These are phyloP conservation scores for Berkeleyomyces rouxiae DNA, from an alignment of 2,329 filamentous ascomycete genomes.

Conservation along the genomic window DNA sequence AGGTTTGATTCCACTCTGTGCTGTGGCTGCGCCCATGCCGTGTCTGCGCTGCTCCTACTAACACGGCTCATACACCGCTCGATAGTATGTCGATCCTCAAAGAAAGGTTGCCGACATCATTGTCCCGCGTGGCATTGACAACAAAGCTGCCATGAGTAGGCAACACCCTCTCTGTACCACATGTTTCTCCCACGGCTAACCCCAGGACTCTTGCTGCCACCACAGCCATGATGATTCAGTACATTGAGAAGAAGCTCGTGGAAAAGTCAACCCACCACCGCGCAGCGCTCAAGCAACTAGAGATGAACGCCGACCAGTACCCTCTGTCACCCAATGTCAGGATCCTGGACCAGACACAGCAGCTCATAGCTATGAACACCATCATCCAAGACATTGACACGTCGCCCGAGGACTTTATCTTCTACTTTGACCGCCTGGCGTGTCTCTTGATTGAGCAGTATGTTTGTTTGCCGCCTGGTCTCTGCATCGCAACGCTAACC, in stretches of 20 bases:
- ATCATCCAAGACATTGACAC: conserved; percentile 71
- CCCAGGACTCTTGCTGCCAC: neutral
- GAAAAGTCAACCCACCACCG: conserved; percentile 77
- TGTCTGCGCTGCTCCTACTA: neutral
- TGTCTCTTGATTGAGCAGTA: conserved; percentile 70
- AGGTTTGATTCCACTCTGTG: conserved; percentile 25
- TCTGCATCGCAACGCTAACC: conserved; percentile 27
- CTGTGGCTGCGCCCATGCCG: neutral
- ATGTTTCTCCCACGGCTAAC: neutral
- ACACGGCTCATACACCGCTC: neutral
- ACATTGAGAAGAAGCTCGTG: conserved; percentile 72
- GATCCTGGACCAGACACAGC: conserved; percentile 58
- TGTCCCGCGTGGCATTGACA: conserved; percentile 85
- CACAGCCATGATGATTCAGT: conserved; percentile 77
- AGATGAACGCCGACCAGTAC: conserved; percentile 51
- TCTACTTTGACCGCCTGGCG: conserved; percentile 85
- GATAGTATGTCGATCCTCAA: conserved; percentile 76
- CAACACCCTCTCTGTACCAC: conserved; percentile 3
- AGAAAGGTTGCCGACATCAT: conserved; percentile 70
- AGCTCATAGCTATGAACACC: conserved; percentile 77
- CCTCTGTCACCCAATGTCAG: conserved; percentile 61
- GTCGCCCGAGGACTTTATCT: conserved; percentile 78
- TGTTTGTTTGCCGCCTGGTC: conserved; percentile 53
- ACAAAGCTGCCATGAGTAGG: conserved; percentile 72
- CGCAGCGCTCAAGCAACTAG: conserved; percentile 59